Base-by-base conservation (phyloP, 805 yeast species). In the Starmerella davenportii region DNA sequence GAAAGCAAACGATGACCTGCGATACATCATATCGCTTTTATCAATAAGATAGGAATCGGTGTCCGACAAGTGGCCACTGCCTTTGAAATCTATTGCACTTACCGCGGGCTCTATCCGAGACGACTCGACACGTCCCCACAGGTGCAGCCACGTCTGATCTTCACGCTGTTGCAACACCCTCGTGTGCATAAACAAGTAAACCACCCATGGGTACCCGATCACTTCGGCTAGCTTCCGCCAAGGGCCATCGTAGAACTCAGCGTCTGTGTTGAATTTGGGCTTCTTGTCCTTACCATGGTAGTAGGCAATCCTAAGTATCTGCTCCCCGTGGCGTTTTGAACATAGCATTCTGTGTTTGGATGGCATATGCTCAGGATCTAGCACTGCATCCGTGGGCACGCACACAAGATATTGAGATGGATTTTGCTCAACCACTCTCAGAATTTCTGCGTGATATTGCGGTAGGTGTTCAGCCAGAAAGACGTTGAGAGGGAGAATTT, bases 241-340 rank as follows among this genome's bases (percentile, higher is more conserved):
- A 9, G 42, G 42, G 3, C 47, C 47, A 3, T 38, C 20, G 21
- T 42, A 17, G 19, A 44, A 19, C 21, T 44, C 47, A 3, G 37
- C 37, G n/a, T 37, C 32, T 7, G 32, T 15, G 13, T 15, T 7
- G 32, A 7, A 17, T 14, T 14, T 5, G 25, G 11, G 11, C 7
- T 23, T 23, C 25, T 23, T 7, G 25, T 7, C 11, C 11, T 23
- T 23, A 7, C 9, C 11, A 11, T 23, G 7, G 9, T 23, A 7
- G 9, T 7, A 7, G 11, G 7, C 7, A 23, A 23, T 11, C 25
- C 11, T 23, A 11, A 7, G 25, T 11, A 23, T 7, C 9, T 7
- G 7, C 25, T 23, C 25, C 25, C 11, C 25, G 7, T 23, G 25
- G 25, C 25, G 7, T 23, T 23, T 23, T n/a, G n/a, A n/a, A n/a